Percentiles rank a stretch among this genome's conserved stretches.
phyloP scores from a whole-genome alignment of 768 basidiomycete species.

The Chalciporus chontae region DNA sequence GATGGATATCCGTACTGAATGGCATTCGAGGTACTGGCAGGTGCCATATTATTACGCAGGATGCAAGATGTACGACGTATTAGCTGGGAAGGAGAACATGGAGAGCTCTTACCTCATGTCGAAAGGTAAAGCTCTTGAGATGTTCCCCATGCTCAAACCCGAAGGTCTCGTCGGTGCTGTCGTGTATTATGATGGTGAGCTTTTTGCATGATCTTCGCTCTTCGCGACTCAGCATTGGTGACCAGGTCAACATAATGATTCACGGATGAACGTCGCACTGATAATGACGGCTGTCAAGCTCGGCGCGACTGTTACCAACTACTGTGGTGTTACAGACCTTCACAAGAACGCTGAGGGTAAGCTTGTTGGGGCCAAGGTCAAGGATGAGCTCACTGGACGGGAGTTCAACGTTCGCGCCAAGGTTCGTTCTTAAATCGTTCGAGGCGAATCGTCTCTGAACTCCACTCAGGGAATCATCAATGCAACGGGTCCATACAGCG shows the following conservation, averaged over 20 bases:
- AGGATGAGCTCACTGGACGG: constrained; percentile 79
- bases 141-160: constrained; percentile 94
- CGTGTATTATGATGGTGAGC: constrained; percentile 93
- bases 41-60: constrained; percentile 95
- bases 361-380: constrained; percentile 68
- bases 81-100: constrained; percentile 97
- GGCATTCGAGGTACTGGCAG: constrained; percentile 76
- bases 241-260: constrained; percentile 94
- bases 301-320: constrained; percentile 85
- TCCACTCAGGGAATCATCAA: constrained; percentile 78
- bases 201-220: background rate
- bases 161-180: constrained; percentile 91
- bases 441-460: background rate
- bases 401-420: constrained; percentile 82
- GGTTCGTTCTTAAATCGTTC: constrained; percentile 33
- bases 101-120: constrained; percentile 93
- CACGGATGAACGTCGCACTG: constrained; percentile 95
- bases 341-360: constrained; percentile 65
- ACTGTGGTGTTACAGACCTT: constrained; percentile 79
- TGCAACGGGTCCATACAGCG: constrained; percentile 93
- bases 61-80: constrained; percentile 92
- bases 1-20: constrained; percentile 5
- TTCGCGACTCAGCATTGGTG: background rate
- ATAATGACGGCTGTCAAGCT: constrained; percentile 92
- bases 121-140: constrained; percentile 87